These are phyloP conservation scores for Mortierella antarctica DNA, from an alignment of 192 early-diverging fungal species.

Conservation along the genomic window DNA sequence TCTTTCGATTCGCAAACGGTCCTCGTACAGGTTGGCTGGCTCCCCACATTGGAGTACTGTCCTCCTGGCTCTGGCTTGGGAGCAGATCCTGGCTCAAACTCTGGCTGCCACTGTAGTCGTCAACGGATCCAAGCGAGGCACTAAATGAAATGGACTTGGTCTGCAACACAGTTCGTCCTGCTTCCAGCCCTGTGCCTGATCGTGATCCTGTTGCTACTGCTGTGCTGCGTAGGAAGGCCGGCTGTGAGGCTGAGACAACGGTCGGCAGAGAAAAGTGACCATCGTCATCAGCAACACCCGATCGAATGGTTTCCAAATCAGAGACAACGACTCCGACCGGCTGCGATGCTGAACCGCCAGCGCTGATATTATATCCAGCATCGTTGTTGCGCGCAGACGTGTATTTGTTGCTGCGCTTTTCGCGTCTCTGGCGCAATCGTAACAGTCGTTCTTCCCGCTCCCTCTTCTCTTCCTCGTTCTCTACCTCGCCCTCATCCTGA, in stretches of 20 bases:
- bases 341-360: conserved; percentile 19
- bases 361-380: conserved; percentile 16
- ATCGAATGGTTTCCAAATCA: not conserved
- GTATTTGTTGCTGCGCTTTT: conserved; percentile 8
- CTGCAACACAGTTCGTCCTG: too few relatives aligned
- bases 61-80: not conserved
- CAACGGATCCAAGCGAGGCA: not conserved
- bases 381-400: conserved; percentile 7
- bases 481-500: not conserved
- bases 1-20: conserved; percentile 13
- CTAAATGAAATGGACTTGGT: too few relatives aligned
- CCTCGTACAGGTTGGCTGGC: conserved; percentile 35
- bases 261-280: conserved; percentile 31
- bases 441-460: conserved; percentile 12
- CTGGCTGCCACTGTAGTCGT: conserved; percentile 10
- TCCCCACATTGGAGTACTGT: not conserved
- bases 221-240: not conserved
- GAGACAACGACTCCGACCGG: conserved; percentile 10
- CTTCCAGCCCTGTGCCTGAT: not conserved
- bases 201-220: not conserved
- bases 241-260: conserved; percentile 21
- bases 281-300: conserved; percentile 21
- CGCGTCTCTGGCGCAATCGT: conserved; percentile 10
- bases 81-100: conserved; percentile 5
- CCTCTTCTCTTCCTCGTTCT: conserved; percentile 1